Evolutionary conservation across 1,139 yeast species (phyloP).

Genomic region (Taiozyma sp.): DNA sequence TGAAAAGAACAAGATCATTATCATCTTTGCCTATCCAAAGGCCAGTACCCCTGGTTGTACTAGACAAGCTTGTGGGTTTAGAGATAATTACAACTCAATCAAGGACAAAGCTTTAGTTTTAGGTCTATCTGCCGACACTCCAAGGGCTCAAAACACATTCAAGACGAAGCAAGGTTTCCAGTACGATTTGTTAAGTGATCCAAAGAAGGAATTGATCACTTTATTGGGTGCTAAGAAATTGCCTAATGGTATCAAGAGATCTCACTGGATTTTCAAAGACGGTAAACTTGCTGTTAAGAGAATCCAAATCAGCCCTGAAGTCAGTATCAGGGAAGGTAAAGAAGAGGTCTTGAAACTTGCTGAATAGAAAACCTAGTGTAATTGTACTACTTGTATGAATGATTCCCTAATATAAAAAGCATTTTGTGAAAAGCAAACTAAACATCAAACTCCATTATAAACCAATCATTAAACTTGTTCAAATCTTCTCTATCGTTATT

Average conservation of each 20-base stretch:
- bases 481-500: conserved; percentile 16
- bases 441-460: conserved; percentile 24
- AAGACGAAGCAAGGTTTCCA: conserved; percentile 67
- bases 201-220: conserved; percentile 62
- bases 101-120: conserved; percentile 48
- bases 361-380: not conserved
- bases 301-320: conserved; percentile 75
- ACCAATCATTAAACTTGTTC: conserved; percentile 23
- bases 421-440: conserved; percentile 1
- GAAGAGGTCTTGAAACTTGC: conserved; percentile 38
- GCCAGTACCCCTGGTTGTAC: conserved; percentile 97
- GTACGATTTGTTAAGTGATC: conserved; percentile 75
- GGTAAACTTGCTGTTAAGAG: conserved; percentile 66
- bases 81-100: conserved; percentile 57
- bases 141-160: conserved; percentile 72
- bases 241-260: conserved; percentile 67
- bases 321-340: conserved; percentile 61
- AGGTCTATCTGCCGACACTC: conserved; percentile 73
- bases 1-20: conserved; percentile 43
- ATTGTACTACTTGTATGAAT: not conserved
- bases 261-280: conserved; percentile 84
- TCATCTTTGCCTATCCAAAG: conserved; percentile 81
- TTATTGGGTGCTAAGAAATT: conserved; percentile 78
- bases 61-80: conserved; percentile 87
- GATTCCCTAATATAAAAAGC: not conserved